Percentiles rank a stretch among this genome's conserved stretches.
These are phyloP conservation scores for Entophlyctis luteolus DNA, from an alignment of 192 early-diverging fungal genomes.

Conservation along the genomic window DNA sequence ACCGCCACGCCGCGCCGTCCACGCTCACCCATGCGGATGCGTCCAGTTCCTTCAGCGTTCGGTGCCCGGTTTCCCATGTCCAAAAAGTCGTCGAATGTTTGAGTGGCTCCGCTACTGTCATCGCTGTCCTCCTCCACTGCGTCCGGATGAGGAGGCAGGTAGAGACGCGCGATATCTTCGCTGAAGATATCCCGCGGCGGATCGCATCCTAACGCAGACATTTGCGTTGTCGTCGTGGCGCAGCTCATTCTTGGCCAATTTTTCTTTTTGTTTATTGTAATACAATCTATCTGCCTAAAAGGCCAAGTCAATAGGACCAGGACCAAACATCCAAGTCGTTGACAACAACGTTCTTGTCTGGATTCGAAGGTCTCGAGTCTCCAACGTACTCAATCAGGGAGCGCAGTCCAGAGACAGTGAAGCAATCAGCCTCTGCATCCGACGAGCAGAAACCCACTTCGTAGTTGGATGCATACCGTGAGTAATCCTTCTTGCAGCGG, in stretches of 20 bases:
- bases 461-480: neutral
- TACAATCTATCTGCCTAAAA: too few relatives aligned
- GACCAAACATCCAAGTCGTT: neutral
- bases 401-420: neutral
- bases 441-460: neutral
- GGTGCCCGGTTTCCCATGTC: neutral
- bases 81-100: neutral
- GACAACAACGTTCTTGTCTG: neutral
- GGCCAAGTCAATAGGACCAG: neutral
- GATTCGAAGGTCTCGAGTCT: neutral
- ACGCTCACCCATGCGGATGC: neutral
- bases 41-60: neutral
- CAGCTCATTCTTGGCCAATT: too few relatives aligned
- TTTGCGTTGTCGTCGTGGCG: too few relatives aligned
- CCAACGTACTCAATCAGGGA: neutral
- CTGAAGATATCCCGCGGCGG: too few relatives aligned
- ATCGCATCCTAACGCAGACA: too few relatives aligned
- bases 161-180: too few relatives aligned
- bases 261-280: too few relatives aligned
- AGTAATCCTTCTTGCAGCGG: neutral
- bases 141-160: neutral
- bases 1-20: neutral
- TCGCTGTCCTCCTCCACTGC: constrained; percentile 2
- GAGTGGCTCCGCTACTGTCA: neutral
- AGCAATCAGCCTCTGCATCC: neutral